Conservation (phyloP, 306 rosid species). For the Vicia faba region DNA sequence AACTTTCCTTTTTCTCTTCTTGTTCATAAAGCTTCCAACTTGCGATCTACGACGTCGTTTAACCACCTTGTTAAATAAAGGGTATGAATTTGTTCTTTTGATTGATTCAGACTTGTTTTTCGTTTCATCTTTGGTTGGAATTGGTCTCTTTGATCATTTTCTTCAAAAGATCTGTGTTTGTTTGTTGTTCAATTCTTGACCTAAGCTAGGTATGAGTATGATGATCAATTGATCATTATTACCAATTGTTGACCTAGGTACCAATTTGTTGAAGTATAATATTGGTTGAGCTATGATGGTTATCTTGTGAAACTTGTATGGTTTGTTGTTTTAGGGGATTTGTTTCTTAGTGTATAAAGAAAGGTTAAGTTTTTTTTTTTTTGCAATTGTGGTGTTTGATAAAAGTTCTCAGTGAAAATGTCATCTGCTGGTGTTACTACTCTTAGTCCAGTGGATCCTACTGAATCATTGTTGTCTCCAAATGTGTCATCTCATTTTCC, state of each 20-base stretch:
- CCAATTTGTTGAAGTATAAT: constrained; percentile 26
- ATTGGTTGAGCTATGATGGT: constrained; percentile 25
- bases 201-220: neutral
- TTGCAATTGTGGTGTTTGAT: neutral
- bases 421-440: constrained; percentile 69
- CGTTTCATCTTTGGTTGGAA: constrained; percentile 30
- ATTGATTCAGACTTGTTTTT: constrained; percentile 32
- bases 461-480: constrained; percentile 52
- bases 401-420: constrained; percentile 48
- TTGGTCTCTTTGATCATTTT: constrained; percentile 35
- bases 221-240: neutral
- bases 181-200: constrained; percentile 20
- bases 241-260: constrained; percentile 27
- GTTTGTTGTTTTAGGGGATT: neutral
- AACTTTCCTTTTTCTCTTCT: neutral
- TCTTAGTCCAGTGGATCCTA: constrained; percentile 51
- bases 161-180: constrained; percentile 21
- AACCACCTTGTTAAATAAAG: constrained; percentile 6
- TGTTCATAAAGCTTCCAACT: neutral
- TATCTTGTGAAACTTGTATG: constrained; percentile 33
- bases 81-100: constrained; percentile 32
- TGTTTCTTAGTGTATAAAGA: constrained; percentile 4
- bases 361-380: neutral
- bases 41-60: constrained; percentile 1
- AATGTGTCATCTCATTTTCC: constrained; percentile 41